Percentiles rank a stretch among this genome's conserved stretches.
These are phyloP conservation scores for Plectosphaerella sp. DNA, from an alignment of 2,329 filamentous ascomycete species.

Conservation along the genomic window DNA sequence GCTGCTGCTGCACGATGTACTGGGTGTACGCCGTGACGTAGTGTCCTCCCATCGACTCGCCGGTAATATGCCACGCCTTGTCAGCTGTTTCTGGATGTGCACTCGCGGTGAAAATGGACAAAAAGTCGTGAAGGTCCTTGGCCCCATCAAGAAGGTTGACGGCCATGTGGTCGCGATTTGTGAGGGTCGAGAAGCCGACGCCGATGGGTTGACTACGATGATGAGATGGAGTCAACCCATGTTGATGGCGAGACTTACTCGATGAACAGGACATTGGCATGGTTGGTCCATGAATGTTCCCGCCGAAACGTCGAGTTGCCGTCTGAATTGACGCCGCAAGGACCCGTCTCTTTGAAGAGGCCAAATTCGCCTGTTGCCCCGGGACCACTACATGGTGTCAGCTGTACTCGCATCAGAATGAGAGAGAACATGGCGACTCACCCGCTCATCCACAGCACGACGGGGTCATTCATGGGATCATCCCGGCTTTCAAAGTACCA, in stretches of 20 bases:
- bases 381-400: not conserved
- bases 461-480: not conserved
- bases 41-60: conserved; percentile 15
- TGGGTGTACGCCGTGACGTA: conserved; percentile 8
- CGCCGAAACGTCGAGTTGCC: conserved; percentile 8
- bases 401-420: not conserved
- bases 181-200: conserved; percentile 12
- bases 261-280: not conserved
- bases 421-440: not conserved
- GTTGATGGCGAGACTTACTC: not conserved
- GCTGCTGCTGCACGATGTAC: not conserved
- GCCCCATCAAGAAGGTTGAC: conserved; percentile 9
- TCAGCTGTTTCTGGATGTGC: conserved; percentile 10
- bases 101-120: conserved; percentile 12
- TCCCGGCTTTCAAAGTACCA: conserved; percentile 1
- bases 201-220: conserved; percentile 11
- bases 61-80: conserved; percentile 11
- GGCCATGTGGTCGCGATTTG: conserved; percentile 8
- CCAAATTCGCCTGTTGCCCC: conserved; percentile 4
- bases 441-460: not conserved
- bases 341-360: conserved; percentile 13
- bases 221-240: too few species aligned
- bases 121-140: conserved; percentile 13
- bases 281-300: not conserved
- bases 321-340: conserved; percentile 6